phyloP scores from a whole-genome alignment of 345 rosid genomes.

The Brassica rapa region DNA sequence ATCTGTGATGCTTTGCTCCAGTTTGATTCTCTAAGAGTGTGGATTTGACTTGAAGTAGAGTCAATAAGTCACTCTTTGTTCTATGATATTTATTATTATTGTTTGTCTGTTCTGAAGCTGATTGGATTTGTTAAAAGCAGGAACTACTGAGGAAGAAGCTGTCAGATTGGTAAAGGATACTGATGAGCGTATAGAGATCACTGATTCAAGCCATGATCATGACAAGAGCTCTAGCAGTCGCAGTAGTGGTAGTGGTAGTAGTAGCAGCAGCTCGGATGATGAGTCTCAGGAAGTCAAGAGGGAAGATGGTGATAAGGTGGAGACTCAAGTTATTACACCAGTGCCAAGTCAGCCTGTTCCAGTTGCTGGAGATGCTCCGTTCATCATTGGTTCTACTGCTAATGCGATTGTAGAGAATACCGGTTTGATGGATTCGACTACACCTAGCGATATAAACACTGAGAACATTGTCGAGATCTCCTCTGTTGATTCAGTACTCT shows the following conservation, averaged over 20 bases:
- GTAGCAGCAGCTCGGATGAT: constrained; percentile 56
- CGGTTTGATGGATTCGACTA: constrained; percentile 30
- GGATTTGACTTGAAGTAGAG: constrained; percentile 23
- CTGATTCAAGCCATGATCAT: constrained; percentile 45
- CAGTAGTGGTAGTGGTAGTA: constrained; percentile 35
- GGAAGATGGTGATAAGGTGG: constrained; percentile 25
- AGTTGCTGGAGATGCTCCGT: constrained; percentile 40
- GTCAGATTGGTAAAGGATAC: constrained; percentile 43
- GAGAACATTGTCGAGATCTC: constrained; percentile 38
- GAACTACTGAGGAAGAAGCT: constrained; percentile 59
- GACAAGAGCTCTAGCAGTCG: constrained; percentile 53
- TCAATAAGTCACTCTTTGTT: constrained; percentile 15
- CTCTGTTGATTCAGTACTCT: constrained; percentile 40
- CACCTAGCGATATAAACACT: constrained; percentile 31
- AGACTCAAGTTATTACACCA: background rate
- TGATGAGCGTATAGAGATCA: constrained; percentile 42
- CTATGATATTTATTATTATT: background rate
- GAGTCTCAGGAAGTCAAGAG: constrained; percentile 49
- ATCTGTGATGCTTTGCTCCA: background rate
- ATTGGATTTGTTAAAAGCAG: constrained; percentile 44
- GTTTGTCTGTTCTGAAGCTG: constrained; percentile 1
- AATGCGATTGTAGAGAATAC: constrained; percentile 42
- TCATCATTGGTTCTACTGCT: constrained; percentile 36
- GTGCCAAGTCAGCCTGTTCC: constrained; percentile 36
- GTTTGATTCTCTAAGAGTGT: constrained; percentile 9